phyloP scores from a whole-genome alignment of 306 rosid species.

The Psophocarpus tetragonolobus region DNA sequence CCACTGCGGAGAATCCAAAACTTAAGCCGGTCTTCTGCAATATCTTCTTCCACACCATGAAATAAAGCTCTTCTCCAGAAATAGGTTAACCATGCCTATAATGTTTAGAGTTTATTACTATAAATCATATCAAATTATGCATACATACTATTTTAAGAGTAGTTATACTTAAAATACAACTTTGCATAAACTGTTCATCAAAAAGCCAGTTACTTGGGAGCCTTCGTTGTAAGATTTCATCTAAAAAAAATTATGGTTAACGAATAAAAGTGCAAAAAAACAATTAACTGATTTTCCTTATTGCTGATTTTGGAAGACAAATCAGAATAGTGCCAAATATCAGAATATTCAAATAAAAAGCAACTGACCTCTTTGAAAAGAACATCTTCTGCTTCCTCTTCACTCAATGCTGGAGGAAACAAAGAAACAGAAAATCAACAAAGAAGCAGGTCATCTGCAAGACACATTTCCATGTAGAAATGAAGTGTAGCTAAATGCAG shows the following conservation, averaged over 20 bases:
- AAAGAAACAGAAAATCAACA: conserved; percentile 26
- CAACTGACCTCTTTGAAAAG: conserved; percentile 84
- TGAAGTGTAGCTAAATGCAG: conserved; percentile 21
- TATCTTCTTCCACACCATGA: conserved; percentile 87
- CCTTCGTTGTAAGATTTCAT: conserved; percentile 15
- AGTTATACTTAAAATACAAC: conserved; percentile 5
- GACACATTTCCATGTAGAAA: conserved; percentile 3
- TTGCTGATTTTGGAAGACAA: conserved; percentile 23
- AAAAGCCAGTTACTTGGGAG: conserved; percentile 18
- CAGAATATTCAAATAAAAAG: conserved; percentile 21
- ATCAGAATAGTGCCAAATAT: conserved; percentile 10
- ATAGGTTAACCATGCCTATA: conserved; percentile 88
- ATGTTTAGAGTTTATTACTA: conserved; percentile 6
- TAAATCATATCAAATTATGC: neutral
- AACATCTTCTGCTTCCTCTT: conserved; percentile 88
- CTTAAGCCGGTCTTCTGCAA: conserved; percentile 87
- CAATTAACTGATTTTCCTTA: conserved; percentile 14
- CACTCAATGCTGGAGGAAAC: conserved; percentile 77
- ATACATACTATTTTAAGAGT: neutral
- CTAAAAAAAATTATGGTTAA: neutral
- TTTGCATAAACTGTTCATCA: conserved; percentile 10
- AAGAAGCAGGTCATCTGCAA: conserved; percentile 24
- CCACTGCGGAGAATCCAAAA: conserved; percentile 80
- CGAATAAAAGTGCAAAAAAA: neutral
- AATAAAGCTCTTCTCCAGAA: conserved; percentile 94